Evolutionary conservation across 495 filamentous ascomycete genomes (phyloP).

Genomic region (Neurospora sp.): DNA sequence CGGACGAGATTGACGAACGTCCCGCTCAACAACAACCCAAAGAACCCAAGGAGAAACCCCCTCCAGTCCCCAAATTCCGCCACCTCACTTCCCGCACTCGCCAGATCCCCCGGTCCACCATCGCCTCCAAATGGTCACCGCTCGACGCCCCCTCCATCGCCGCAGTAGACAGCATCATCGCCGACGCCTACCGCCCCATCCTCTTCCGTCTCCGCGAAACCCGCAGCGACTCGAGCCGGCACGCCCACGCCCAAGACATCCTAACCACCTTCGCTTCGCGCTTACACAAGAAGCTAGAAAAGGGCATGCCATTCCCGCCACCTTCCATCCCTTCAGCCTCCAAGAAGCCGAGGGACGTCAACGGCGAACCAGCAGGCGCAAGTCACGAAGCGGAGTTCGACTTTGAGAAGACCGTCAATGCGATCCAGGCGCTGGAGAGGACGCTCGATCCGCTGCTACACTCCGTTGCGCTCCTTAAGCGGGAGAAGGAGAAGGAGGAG

Average conservation of each 20-base stretch:
- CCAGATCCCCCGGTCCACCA: conserved; percentile 29
- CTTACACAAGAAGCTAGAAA: conserved; percentile 24
- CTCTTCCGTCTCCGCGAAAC: conserved; percentile 27
- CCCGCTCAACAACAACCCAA: neutral
- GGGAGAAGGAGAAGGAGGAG: conserved; percentile 32
- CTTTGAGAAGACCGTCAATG: conserved; percentile 32
- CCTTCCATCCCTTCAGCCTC: conserved; percentile 2
- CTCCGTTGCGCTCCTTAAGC: conserved; percentile 28
- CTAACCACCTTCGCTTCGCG: conserved; percentile 24
- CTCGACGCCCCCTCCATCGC: conserved; percentile 28
- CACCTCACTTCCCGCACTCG: conserved; percentile 32
- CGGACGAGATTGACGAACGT: neutral
- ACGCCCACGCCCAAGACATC: conserved; percentile 26
- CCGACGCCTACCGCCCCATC: conserved; percentile 28
- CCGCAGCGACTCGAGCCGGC: conserved; percentile 17
- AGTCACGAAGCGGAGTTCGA: conserved; percentile 32
- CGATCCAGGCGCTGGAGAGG: conserved; percentile 24
- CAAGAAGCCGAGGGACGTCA: neutral
- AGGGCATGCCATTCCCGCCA: conserved; percentile 36
- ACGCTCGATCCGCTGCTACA: conserved; percentile 36
- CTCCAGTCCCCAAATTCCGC: conserved; percentile 16
- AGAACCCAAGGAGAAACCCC: neutral
- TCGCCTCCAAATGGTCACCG: conserved; percentile 35
- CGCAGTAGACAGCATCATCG: conserved; percentile 26
- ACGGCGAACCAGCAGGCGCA: neutral